These are phyloP conservation scores for Abrus pulchellus DNA, from an alignment of 306 rosid species.

Conservation along the genomic window DNA sequence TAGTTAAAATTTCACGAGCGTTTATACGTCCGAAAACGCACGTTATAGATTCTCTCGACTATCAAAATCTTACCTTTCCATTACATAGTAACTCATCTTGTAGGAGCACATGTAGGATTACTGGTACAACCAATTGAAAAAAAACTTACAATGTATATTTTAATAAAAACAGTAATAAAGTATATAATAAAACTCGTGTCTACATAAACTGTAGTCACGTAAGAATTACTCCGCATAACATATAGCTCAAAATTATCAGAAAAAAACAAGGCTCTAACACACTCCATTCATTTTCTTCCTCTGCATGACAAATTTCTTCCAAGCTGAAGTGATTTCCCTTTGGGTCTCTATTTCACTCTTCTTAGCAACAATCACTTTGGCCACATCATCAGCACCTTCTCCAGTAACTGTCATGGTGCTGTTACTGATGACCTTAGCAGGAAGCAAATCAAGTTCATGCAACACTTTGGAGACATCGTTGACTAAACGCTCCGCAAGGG, in stretches of 20 bases:
- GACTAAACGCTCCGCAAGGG: slow-evolving; percentile 86
- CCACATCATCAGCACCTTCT: slow-evolving; percentile 13
- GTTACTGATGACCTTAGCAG: slow-evolving; percentile 54
- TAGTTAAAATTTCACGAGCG: neutral
- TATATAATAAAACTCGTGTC: neutral
- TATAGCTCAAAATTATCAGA: neutral
- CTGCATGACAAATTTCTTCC: slow-evolving; percentile 80
- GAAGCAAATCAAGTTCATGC: slow-evolving; percentile 74
- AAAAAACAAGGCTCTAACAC: slow-evolving; percentile 51
- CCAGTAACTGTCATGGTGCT: slow-evolving; percentile 21
- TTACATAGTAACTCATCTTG: too few relatives aligned
- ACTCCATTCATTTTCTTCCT: slow-evolving; percentile 78
- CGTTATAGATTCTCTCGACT: neutral
- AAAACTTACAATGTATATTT: neutral
- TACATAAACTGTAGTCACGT: neutral
- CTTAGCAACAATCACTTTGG: slow-evolving; percentile 48
- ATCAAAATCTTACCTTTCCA: neutral
- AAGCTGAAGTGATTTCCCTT: slow-evolving; percentile 72
- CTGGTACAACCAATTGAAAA: too few relatives aligned
- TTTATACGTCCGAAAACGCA: neutral
- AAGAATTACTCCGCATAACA: neutral
- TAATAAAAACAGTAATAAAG: too few relatives aligned
- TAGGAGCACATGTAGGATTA: too few relatives aligned
- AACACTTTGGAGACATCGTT: slow-evolving; percentile 68
- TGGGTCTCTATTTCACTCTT: slow-evolving; percentile 66